Evolutionary conservation across 441 rosid genomes (phyloP).

Genomic region (Bruguiera hainesii): DNA sequence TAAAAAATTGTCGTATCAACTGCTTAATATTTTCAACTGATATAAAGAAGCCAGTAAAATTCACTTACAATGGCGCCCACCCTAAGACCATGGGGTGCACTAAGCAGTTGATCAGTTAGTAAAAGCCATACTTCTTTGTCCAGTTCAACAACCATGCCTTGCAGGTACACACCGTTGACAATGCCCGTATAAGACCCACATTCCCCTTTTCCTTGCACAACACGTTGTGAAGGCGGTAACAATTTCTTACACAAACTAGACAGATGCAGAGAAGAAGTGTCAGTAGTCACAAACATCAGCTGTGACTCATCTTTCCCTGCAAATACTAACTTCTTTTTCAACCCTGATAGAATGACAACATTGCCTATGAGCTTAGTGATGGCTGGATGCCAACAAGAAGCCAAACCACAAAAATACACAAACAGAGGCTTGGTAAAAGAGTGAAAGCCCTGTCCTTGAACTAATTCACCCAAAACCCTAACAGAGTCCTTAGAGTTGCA

Average conservation of each 20-base stretch:
- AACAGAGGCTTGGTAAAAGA: slow-evolving; percentile 39
- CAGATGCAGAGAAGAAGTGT: slow-evolving; percentile 49
- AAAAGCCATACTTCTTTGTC: slow-evolving; percentile 87
- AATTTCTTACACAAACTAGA: slow-evolving; percentile 32
- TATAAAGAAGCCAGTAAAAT: neutral
- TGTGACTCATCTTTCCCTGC: slow-evolving; percentile 47
- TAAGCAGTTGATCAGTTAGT: slow-evolving; percentile 53
- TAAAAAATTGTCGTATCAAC: neutral
- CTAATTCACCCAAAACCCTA: slow-evolving; percentile 2
- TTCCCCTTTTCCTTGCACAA: slow-evolving; percentile 41
- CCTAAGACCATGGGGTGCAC: slow-evolving; percentile 66
- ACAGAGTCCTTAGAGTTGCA: slow-evolving; percentile 32
- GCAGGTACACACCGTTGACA: slow-evolving; percentile 65
- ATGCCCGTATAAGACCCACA: slow-evolving; percentile 60
- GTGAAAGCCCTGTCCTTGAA: slow-evolving; percentile 23
- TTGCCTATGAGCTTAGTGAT: slow-evolving; percentile 60
- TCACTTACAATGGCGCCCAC: slow-evolving; percentile 74
- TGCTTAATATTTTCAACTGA: neutral
- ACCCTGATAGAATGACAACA: slow-evolving; percentile 40
- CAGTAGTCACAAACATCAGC: slow-evolving; percentile 54
- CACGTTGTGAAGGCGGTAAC: slow-evolving; percentile 22
- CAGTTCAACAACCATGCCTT: slow-evolving; percentile 79
- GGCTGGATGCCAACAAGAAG: slow-evolving; percentile 71
- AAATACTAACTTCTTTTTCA: slow-evolving; percentile 71
- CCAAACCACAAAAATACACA: slow-evolving; percentile 61